Evolutionary conservation across 2,329 filamentous ascomycete species (phyloP), one percentile per base, ranked within the genome.

Genomic region (Xylariaceae sp.): DNA sequence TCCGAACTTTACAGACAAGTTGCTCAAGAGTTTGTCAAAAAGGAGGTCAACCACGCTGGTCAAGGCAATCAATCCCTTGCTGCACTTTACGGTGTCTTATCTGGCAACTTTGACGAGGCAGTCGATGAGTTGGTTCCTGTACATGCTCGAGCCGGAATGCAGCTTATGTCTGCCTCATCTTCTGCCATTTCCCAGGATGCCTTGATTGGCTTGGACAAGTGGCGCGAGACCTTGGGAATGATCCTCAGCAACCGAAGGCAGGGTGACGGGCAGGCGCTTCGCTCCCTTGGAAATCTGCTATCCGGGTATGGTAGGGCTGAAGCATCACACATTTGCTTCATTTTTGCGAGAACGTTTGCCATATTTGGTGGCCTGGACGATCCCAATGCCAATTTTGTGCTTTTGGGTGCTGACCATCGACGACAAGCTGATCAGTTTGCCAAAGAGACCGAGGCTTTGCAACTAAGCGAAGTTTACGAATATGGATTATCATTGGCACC

Each of bases 401-500:
- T 97, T 6, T 73, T 98, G 19, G 92, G 93, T 14, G 85, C 85
- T 12, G 88, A 97, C 63, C 89, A 95, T 65, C 76, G 79, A 48
- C 79, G 79, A 38, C 79, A 85, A 48, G 77, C 82, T 6, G 78
- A 84, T 41, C 82, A 88, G 40, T 85, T 91, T 51, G 83, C 83
- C 42, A 82, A 85, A 53, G 90, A 97, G 57, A 77, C 87, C 6
- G 90, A 97, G 61, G 80, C 89, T 4, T 80, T 96, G n/a, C 74
- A 96, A 40, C 77, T 98, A n/a, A 97, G 89, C 34, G 93, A 99
- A 65, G 82, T 95, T 0, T 97, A 94, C 59, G 93, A 99, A 64
- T 97, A 89, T 64, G 90, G 88, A 1, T 73, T 88, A 10, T 87
- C 87, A 8, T 76, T 97, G 12, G 75, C 85, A 2, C 77, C 77